Percentiles rank a stretch among this genome's conserved stretches.
Evolutionary conservation across 1,284 basidiomycete species (phyloP).

Genomic region (Coniophora puteana): DNA sequence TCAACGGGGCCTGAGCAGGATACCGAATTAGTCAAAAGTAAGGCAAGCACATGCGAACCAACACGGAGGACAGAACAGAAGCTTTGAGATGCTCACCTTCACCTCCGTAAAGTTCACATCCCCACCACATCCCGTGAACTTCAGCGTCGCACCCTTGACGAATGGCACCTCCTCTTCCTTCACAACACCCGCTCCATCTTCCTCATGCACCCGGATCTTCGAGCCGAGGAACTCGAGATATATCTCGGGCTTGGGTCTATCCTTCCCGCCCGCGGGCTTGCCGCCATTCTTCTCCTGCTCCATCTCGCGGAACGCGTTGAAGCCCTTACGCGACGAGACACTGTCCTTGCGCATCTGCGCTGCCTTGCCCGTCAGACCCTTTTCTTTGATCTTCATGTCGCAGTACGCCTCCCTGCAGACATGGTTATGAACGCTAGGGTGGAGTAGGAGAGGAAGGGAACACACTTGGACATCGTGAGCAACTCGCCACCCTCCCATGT

Average conservation of each 20-base stretch:
- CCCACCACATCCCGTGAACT: conserved; percentile 68
- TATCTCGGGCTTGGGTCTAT: conserved; percentile 50
- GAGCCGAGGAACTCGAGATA: conserved; percentile 69
- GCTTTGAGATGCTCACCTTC: conserved; percentile 53
- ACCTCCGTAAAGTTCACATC: conserved; percentile 67
- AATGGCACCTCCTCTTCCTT: conserved; percentile 71
- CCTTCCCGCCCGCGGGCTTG: conserved; percentile 39
- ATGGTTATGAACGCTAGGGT: conserved; percentile 1
- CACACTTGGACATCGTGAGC: conserved; percentile 84
- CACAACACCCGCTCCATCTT: conserved; percentile 57
- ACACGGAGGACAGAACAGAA: conserved; percentile 12
- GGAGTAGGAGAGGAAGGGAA: background rate
- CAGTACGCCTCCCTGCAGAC: conserved; percentile 78
- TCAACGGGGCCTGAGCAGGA: conserved; percentile 74
- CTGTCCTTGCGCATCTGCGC: conserved; percentile 53
- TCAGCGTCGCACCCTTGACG: conserved; percentile 70
- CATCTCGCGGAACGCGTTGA: conserved; percentile 91
- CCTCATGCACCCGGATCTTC: conserved; percentile 60
- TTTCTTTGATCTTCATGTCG: conserved; percentile 97
- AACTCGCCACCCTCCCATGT: conserved; percentile 75
- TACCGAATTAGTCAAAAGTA: background rate
- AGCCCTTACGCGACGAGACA: conserved; percentile 52
- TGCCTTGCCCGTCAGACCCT: conserved; percentile 74
- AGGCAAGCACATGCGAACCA: conserved; percentile 2
- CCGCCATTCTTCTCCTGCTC: conserved; percentile 39